Conservation (phyloP, 1,139 yeast species). For the Blastobotrys malaysiensis region DNA sequence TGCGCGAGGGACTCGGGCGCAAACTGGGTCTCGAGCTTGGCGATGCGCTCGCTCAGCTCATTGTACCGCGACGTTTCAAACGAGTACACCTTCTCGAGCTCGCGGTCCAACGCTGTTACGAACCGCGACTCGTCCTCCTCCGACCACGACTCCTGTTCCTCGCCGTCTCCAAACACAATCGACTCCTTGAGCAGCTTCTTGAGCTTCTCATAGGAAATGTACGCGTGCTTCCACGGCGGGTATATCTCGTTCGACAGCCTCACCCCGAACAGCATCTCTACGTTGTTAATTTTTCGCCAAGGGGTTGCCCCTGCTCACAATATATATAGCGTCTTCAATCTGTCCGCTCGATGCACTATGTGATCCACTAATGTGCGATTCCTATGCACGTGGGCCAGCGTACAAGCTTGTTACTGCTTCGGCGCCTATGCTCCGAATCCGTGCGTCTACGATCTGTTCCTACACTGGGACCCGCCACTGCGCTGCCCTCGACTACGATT, state of each 20-base stretch:
- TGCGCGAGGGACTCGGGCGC: slow-evolving; percentile 11
- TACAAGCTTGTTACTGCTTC: background rate
- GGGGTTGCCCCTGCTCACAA: background rate
- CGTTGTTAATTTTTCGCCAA: background rate
- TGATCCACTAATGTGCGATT: background rate
- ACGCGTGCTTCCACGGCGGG: slow-evolving; percentile 84
- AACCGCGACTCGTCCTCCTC: slow-evolving; percentile 80
- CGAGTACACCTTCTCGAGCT: slow-evolving; percentile 87
- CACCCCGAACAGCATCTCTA: slow-evolving; percentile 73
- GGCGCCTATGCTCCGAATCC: background rate
- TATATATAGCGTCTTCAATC: background rate
- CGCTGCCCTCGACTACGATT: too few relatives aligned
- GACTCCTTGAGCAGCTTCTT: slow-evolving; percentile 82
- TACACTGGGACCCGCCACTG: too few relatives aligned
- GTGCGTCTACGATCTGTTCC: background rate
- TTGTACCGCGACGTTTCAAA: slow-evolving; percentile 73
- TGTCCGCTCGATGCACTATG: background rate
- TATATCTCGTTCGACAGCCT: slow-evolving; percentile 76
- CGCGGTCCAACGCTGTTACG: slow-evolving; percentile 74
- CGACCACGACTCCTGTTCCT: slow-evolving; percentile 46
- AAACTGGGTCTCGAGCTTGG: slow-evolving; percentile 51
- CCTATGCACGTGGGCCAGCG: background rate
- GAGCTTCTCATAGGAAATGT: slow-evolving; percentile 70
- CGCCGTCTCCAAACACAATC: slow-evolving; percentile 38
- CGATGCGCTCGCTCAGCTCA: slow-evolving; percentile 59